Conservation (phyloP, 768 basidiomycete genomes). For the Trametes meyenii region DNA sequence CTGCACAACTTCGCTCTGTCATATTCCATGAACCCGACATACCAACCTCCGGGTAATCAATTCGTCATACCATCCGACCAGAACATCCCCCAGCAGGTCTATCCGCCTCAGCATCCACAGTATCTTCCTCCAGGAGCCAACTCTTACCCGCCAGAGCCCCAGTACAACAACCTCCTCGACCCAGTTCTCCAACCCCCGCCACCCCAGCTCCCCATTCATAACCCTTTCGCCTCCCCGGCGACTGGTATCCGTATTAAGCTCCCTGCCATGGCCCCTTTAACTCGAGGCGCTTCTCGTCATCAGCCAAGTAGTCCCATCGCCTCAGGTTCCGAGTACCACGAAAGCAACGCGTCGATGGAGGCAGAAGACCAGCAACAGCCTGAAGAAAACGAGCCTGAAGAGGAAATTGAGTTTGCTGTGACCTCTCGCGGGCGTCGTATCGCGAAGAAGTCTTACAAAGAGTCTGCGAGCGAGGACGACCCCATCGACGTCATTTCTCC, state of each 20-base stretch:
- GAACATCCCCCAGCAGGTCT: not conserved
- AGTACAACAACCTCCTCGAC: slow-evolving; percentile 6
- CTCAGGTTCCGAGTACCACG: slow-evolving; percentile 41
- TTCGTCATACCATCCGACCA: slow-evolving; percentile 12
- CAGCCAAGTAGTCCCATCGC: slow-evolving; percentile 28
- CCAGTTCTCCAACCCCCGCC: slow-evolving; percentile 6
- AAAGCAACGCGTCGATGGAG: slow-evolving; percentile 36
- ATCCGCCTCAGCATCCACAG: not conserved
- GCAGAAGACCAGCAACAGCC: slow-evolving; percentile 28
- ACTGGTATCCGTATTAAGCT: slow-evolving; percentile 25
- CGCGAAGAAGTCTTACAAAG: slow-evolving; percentile 32
- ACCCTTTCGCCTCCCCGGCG: slow-evolving; percentile 7
- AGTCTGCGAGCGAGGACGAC: slow-evolving; percentile 33
- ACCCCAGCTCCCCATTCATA: not conserved
- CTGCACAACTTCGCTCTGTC: slow-evolving; percentile 14
- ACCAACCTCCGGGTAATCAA: slow-evolving; percentile 16
- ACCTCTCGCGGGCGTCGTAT: slow-evolving; percentile 34
- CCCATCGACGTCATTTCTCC: slow-evolving; percentile 12
- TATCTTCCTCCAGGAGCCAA: not conserved
- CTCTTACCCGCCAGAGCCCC: not conserved
- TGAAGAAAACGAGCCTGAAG: slow-evolving; percentile 28
- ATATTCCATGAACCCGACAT: slow-evolving; percentile 20
- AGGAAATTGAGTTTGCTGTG: slow-evolving; percentile 18
- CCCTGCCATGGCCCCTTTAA: slow-evolving; percentile 29
- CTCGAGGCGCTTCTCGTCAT: slow-evolving; percentile 27